Evolutionary conservation across 1,284 basidiomycete genomes (phyloP).

Genomic region (Xerocomus tenax): DNA sequence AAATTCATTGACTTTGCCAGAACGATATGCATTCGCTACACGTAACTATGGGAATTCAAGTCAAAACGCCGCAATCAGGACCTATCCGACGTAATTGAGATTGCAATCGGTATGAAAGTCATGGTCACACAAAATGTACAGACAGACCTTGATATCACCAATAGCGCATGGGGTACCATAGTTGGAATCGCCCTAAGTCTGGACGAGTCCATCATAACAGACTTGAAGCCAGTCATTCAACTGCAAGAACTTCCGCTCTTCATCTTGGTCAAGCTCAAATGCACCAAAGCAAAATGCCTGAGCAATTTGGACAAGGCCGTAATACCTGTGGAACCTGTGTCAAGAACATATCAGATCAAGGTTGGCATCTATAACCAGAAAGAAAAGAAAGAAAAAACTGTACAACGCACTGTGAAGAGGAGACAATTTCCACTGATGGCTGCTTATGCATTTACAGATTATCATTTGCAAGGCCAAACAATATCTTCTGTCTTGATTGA

Average conservation of each 20-base stretch:
- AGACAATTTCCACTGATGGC: not conserved
- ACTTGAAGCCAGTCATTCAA: not conserved
- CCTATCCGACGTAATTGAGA: not conserved
- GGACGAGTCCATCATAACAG: not conserved
- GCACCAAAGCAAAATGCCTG: not conserved
- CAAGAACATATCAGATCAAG: not conserved
- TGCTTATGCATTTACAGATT: not conserved
- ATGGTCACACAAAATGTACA: not conserved
- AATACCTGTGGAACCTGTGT: not conserved
- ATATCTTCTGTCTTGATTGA: not conserved
- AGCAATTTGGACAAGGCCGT: not conserved
- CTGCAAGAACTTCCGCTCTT: not conserved
- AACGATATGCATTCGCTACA: too few relatives aligned
- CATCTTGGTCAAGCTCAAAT: not conserved
- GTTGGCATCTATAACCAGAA: too few relatives aligned
- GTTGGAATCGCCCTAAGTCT: not conserved
- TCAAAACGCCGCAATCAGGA: not conserved
- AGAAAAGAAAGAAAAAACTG: not conserved
- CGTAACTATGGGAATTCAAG: too few relatives aligned
- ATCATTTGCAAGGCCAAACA: not conserved
- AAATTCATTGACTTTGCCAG: too few relatives aligned
- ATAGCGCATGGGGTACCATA: not conserved
- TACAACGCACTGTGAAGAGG: not conserved
- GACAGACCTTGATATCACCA: conserved; percentile 6
- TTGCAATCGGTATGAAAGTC: not conserved